Percentiles rank a stretch among this genome's conserved stretches.
Evolutionary conservation across 2,329 filamentous ascomycete genomes (phyloP).

Genomic region (Penicillium carneum): DNA sequence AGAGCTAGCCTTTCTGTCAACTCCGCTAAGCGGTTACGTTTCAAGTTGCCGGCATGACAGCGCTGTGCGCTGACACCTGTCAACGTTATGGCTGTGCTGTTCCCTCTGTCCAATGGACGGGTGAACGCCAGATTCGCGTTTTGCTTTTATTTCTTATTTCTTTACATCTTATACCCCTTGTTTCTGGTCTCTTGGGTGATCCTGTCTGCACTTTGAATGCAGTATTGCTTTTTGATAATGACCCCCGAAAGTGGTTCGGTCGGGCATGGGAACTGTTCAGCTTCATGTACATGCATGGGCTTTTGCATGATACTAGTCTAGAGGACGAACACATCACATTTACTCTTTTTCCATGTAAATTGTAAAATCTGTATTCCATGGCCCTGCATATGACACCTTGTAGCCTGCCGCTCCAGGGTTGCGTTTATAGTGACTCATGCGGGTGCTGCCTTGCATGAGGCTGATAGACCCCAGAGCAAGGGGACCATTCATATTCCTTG

Average conservation of each 20-base stretch:
- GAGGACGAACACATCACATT: background rate
- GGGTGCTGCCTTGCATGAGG: conserved; percentile 18
- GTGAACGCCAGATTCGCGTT: conserved; percentile 14
- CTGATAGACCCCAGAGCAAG: conserved; percentile 5
- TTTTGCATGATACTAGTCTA: background rate
- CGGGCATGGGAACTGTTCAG: conserved; percentile 13
- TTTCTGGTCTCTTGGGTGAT: conserved; percentile 14
- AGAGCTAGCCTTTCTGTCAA: background rate
- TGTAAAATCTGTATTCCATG: background rate
- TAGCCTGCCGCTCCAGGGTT: background rate
- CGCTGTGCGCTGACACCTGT: conserved; percentile 27
- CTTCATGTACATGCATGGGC: conserved; percentile 11
- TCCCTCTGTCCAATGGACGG: conserved; percentile 1
- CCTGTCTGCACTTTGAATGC: conserved; percentile 17
- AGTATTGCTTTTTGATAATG: conserved; percentile 8
- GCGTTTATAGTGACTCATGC: conserved; percentile 12
- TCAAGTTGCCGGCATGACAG: conserved; percentile 14
- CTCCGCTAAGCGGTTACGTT: background rate
- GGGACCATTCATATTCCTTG: background rate
- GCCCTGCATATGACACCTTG: conserved; percentile 1
- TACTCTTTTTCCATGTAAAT: background rate
- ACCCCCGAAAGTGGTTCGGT: conserved; percentile 12
- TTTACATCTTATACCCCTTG: conserved; percentile 28
- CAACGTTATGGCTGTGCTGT: conserved; percentile 14
- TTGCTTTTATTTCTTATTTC: conserved; percentile 10